A percentile compares a stretch with the other conserved stretches of the same genome.
phyloP scores from a whole-genome alignment of 805 yeast species.

The Sungouiozyma ichnusensis region DNA sequence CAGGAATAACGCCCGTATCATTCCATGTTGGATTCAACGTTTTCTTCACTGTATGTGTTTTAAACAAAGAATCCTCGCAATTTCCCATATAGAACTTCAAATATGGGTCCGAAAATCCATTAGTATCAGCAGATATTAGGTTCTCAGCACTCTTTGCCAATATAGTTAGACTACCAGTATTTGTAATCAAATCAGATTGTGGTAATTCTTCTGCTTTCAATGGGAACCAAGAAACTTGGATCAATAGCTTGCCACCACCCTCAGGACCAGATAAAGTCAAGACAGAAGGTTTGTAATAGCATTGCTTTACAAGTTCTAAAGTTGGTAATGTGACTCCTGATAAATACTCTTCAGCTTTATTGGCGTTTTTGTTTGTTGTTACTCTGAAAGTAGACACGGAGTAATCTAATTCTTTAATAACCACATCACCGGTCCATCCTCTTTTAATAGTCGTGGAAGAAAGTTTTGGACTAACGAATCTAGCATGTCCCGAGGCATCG shows the following conservation, averaged over 20 bases:
- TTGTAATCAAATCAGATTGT: conserved; percentile 60
- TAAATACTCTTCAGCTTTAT: conserved; percentile 45
- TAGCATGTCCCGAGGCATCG: conserved; percentile 63
- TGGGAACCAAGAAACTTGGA: conserved; percentile 75
- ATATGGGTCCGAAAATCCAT: conserved; percentile 92
- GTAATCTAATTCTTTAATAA: conserved; percentile 67
- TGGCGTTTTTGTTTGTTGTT: conserved; percentile 42
- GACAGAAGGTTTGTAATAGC: conserved; percentile 52
- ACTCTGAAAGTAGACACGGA: conserved; percentile 57
- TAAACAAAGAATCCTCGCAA: conserved; percentile 45
- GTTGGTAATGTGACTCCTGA: conserved; percentile 62
- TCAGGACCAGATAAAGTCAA: conserved; percentile 43
- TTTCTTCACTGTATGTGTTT: conserved; percentile 74
- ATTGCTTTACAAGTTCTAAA: conserved; percentile 47
- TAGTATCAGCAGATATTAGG: conserved; percentile 76
- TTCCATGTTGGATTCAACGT: conserved; percentile 88
- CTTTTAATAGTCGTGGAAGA: conserved; percentile 24
- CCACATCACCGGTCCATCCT: conserved; percentile 59
- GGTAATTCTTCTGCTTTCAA: conserved; percentile 51
- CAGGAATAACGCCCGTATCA: conserved; percentile 47
- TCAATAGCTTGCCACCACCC: conserved; percentile 40
- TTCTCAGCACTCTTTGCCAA: conserved; percentile 53
- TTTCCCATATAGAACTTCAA: conserved; percentile 60
- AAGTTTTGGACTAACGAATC: conserved; percentile 46
- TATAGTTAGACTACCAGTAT: conserved; percentile 61